A percentile compares a stretch with the other conserved stretches of the same genome.
phyloP scores from a whole-genome alignment of 768 basidiomycete genomes.

The Podaxis sp. region DNA sequence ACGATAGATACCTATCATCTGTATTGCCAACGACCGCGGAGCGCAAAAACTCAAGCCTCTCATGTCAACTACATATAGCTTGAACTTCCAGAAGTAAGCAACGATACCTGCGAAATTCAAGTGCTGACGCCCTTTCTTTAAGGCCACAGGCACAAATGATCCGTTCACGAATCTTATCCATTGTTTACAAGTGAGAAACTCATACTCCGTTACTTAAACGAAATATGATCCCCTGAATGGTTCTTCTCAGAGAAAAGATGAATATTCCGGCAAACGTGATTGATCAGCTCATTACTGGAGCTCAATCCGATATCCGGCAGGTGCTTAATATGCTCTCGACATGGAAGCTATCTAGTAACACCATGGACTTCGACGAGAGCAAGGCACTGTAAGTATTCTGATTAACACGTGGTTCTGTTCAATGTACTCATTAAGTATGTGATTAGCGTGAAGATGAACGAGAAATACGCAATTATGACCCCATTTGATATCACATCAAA shows the following conservation, averaged over 20 bases:
- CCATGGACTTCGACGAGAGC: constrained; percentile 90
- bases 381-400: constrained; percentile 72
- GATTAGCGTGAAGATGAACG: constrained; percentile 78
- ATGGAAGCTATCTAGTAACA: constrained; percentile 80
- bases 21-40: constrained; percentile 89
- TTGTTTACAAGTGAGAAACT: constrained; percentile 77
- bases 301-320: constrained; percentile 96
- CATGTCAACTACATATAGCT: constrained; percentile 61
- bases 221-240: background rate
- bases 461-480: constrained; percentile 87
- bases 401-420: background rate
- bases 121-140: constrained; percentile 12
- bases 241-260: constrained; percentile 74
- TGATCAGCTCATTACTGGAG: constrained; percentile 85
- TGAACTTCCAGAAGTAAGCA: constrained; percentile 76
- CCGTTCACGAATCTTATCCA: constrained; percentile 84
- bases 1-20: constrained; percentile 88
- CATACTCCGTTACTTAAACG: background rate
- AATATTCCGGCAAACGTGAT: constrained; percentile 88
- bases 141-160: constrained; percentile 79
- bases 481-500: constrained; percentile 92
- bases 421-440: background rate
- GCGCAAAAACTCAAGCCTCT: constrained; percentile 94
- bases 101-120: background rate
- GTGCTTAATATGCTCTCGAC: constrained; percentile 98